phyloP scores from a whole-genome alignment of 257 asterid species.

The Nicotiana paniculata region DNA sequence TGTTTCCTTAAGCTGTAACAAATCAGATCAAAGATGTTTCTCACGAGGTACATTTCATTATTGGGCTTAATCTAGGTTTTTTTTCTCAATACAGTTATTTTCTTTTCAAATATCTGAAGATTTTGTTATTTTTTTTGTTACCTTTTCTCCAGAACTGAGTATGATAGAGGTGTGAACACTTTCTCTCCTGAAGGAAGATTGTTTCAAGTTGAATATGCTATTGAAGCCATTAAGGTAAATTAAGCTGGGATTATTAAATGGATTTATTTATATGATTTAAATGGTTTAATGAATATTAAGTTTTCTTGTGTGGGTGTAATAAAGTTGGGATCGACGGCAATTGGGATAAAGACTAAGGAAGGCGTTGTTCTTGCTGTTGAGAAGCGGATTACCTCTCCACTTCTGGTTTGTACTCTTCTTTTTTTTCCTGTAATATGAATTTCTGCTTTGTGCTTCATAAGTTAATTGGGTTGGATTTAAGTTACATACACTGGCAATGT shows the following conservation, averaged over 20 bases:
- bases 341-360: conserved; percentile 82
- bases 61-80: background rate
- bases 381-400: conserved; percentile 88
- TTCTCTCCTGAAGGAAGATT: conserved; percentile 93
- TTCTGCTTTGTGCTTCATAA: background rate
- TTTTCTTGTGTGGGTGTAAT: background rate
- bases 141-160: conserved; percentile 55
- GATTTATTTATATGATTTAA: background rate
- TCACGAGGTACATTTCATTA: background rate
- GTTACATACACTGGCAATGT: too few relatives aligned
- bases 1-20: background rate
- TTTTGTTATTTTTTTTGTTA: background rate
- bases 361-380: conserved; percentile 94
- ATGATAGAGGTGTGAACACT: conserved; percentile 91
- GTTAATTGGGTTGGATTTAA: background rate
- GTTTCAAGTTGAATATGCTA: conserved; percentile 90
- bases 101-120: background rate
- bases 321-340: conserved; percentile 93
- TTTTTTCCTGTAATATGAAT: background rate
- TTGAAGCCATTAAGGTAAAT: conserved; percentile 81
- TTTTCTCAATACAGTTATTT: conserved; percentile 5
- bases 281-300: background rate
- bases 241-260: background rate
- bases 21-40: background rate
- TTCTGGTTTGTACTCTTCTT: conserved; percentile 42